Conservation (phyloP, 192 early-diverging fungal species). For the Podila epicladia region DNA sequence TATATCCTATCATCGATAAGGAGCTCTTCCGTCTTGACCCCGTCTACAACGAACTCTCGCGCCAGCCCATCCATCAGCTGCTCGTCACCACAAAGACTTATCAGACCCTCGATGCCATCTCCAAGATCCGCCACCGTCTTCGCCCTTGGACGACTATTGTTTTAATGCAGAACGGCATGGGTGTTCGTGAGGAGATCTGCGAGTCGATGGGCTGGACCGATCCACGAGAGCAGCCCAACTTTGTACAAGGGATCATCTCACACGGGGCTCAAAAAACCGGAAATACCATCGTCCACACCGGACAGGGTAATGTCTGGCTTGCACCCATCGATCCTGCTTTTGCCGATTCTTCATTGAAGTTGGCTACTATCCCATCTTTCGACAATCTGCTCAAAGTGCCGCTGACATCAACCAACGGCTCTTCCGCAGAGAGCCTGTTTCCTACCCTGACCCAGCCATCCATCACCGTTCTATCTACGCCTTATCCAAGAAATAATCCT, state of each 20-base stretch:
- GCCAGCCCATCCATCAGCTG: conserved; percentile 58
- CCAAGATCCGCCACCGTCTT: conserved; percentile 59
- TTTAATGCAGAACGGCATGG: conserved; percentile 76
- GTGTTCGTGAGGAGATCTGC: conserved; percentile 63
- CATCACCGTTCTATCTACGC: not conserved
- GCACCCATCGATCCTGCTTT: conserved; percentile 28
- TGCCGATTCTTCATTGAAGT: not conserved
- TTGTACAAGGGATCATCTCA: conserved; percentile 42
- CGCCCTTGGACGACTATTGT: conserved; percentile 61
- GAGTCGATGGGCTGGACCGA: conserved; percentile 57
- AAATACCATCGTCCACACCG: conserved; percentile 66
- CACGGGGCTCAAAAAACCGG: conserved; percentile 55
- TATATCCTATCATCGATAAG: conserved; percentile 16
- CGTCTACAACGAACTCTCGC: conserved; percentile 36
- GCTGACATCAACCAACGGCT: not conserved
- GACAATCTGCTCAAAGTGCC: not conserved
- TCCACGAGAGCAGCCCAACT: conserved; percentile 46
- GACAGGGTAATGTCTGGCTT: conserved; percentile 60
- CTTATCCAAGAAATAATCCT: conserved; percentile 7
- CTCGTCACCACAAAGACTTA: conserved; percentile 75
- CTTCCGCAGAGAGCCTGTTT: conserved; percentile 14
- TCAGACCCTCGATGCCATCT: conserved; percentile 62
- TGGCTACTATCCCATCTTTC: conserved; percentile 4
- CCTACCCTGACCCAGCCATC: conserved; percentile 9
- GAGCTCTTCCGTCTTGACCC: conserved; percentile 28